Evolutionary conservation across 2,329 filamentous ascomycete species (phyloP).

Genomic region (Cladorrhinum sp.): DNA sequence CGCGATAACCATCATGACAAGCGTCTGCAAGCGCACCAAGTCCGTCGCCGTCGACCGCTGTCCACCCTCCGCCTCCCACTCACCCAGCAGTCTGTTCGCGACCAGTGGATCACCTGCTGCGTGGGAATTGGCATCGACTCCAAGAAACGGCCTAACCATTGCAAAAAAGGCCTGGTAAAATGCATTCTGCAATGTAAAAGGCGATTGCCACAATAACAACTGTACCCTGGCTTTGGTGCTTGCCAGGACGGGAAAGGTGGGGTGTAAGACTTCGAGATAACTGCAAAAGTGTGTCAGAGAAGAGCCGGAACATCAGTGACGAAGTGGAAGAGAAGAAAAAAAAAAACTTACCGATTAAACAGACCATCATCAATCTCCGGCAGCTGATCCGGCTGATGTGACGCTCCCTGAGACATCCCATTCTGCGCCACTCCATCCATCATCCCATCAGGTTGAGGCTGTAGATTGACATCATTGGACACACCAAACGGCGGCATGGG

Average conservation of each 20-base stretch:
- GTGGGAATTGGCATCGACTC: conserved; percentile 31
- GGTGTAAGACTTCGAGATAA: conserved; percentile 64
- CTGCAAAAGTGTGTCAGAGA: conserved; percentile 33
- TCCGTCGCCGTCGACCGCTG: conserved; percentile 41
- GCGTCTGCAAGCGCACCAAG: conserved; percentile 62
- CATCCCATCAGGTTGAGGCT: conserved; percentile 30
- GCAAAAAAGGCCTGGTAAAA: conserved; percentile 62
- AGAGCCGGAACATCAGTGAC: too few species aligned
- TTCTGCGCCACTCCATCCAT: conserved; percentile 31
- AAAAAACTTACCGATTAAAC: conserved; percentile 43
- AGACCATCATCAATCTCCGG: conserved; percentile 44
- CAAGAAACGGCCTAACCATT: conserved; percentile 52
- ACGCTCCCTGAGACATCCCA: conserved; percentile 23
- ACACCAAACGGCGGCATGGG: conserved; percentile 21
- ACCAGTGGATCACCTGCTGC: conserved; percentile 41
- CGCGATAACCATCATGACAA: conserved; percentile 64
- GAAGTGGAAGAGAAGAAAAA: background rate
- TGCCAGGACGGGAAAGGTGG: conserved; percentile 64
- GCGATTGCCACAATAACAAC: conserved; percentile 54
- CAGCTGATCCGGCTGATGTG: conserved; percentile 34
- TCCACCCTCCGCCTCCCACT: conserved; percentile 47
- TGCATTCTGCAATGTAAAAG: conserved; percentile 56
- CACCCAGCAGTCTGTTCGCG: conserved; percentile 46
- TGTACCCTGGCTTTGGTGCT: conserved; percentile 54
- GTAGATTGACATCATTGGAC: conserved; percentile 11